Percentiles rank a stretch among this genome's conserved stretches.
Evolutionary conservation across 805 yeast species (phyloP).

Genomic region (Cyberlindnera mrakii): DNA sequence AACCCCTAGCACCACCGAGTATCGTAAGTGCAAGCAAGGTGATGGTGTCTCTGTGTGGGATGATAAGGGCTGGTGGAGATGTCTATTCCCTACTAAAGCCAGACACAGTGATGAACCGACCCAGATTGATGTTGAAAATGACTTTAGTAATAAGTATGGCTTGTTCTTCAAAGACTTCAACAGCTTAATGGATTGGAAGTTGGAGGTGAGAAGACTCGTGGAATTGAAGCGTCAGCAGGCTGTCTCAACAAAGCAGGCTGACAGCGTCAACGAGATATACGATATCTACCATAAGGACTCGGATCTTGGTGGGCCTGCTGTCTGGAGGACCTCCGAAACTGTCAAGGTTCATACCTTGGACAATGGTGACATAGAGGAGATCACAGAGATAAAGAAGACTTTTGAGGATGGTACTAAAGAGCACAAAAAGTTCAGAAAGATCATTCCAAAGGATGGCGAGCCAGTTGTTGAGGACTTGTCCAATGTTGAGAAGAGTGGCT

Average conservation of each 20-base stretch:
- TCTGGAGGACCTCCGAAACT: slow-evolving; percentile 32
- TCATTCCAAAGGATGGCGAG: slow-evolving; percentile 32
- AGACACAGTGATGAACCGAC: slow-evolving; percentile 31
- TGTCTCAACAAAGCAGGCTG: slow-evolving; percentile 9
- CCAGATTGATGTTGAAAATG: slow-evolving; percentile 52
- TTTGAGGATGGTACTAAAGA: slow-evolving; percentile 39
- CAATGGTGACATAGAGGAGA: slow-evolving; percentile 38
- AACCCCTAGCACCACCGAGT: slow-evolving; percentile 52
- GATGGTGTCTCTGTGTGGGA: slow-evolving; percentile 83
- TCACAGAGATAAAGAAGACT: slow-evolving; percentile 29
- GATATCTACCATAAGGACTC: slow-evolving; percentile 23
- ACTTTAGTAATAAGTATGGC: slow-evolving; percentile 42
- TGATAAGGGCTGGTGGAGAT: slow-evolving; percentile 80
- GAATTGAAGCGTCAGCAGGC: slow-evolving; percentile 29
- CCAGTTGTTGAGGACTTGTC: slow-evolving; percentile 25
- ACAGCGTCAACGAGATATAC: slow-evolving; percentile 12
- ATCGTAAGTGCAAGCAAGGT: slow-evolving; percentile 53
- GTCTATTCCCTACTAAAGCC: slow-evolving; percentile 61
- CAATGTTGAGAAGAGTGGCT: slow-evolving; percentile 4
- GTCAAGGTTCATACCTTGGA: slow-evolving; percentile 31
- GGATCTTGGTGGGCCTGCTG: slow-evolving; percentile 15
- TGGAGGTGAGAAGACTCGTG: slow-evolving; percentile 44
- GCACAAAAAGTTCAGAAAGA: slow-evolving; percentile 31
- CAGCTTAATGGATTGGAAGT: slow-evolving; percentile 62
- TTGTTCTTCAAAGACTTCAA: slow-evolving; percentile 59